These are phyloP conservation scores for Fusarium drepaniforme DNA, from an alignment of 2,329 filamentous ascomycete genomes.

Conservation along the genomic window DNA sequence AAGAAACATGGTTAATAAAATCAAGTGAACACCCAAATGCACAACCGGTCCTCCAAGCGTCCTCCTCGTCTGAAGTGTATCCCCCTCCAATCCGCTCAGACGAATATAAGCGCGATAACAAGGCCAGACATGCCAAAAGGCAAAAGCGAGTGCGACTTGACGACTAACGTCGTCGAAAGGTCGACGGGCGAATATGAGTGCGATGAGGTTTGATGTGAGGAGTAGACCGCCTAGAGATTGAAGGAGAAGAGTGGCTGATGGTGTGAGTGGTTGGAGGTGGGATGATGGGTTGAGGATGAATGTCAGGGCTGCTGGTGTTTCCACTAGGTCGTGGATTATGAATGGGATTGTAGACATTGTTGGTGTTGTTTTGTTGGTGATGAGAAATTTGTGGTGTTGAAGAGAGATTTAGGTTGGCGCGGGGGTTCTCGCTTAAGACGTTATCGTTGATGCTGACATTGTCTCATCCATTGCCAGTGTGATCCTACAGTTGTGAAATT, in stretches of 20 bases:
- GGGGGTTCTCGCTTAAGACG: neutral
- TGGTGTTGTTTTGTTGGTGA: neutral
- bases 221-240: slow-evolving; percentile 63
- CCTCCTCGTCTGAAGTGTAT: slow-evolving; percentile 21
- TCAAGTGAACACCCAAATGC: slow-evolving; percentile 58
- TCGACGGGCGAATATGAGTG: slow-evolving; percentile 50
- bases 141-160: slow-evolving; percentile 55
- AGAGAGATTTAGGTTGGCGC: neutral
- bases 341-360: slow-evolving; percentile 48
- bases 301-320: slow-evolving; percentile 58
- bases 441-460: neutral
- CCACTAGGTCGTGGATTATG: slow-evolving; percentile 52
- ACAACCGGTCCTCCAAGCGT: slow-evolving; percentile 60
- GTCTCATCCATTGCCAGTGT: neutral
- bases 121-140: slow-evolving; percentile 63
- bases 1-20: slow-evolving; percentile 53
- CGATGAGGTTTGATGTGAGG: slow-evolving; percentile 58
- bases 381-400: neutral
- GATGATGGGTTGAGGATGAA: slow-evolving; percentile 58
- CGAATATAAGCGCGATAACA: slow-evolving; percentile 55
- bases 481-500: neutral
- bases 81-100: slow-evolving; percentile 44
- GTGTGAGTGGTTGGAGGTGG: slow-evolving; percentile 57
- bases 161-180: slow-evolving; percentile 49
- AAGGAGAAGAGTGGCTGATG: slow-evolving; percentile 57